Base-by-base conservation (phyloP, 345 rosid species). In the Eucalyptus viminalis region DNA sequence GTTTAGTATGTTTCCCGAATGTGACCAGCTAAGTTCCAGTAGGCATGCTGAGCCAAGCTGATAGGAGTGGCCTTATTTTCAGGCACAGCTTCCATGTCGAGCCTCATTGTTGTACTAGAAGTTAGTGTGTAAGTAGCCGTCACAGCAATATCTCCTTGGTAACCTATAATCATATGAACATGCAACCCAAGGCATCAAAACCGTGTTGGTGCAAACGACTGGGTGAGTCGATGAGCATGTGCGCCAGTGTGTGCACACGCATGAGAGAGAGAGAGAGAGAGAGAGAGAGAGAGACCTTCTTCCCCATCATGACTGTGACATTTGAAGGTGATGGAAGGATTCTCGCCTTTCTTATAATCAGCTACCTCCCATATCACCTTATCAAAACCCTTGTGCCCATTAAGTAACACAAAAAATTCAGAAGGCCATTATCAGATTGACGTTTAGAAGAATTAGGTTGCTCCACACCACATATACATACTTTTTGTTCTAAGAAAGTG, bases 311-410 rank as follows among this genome's bases (percentile, higher is more conserved):
- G 87, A 50, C 98, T 94, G 47, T 69, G 94, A 90, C 96, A 96
- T 67, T 93, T 96, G 88, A 97, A 97, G 54, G 95, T 94, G 89
- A 97, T 93, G 89, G 95, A 96, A 62, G 97, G 98, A 19, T 90
- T 94, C 54, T 94, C 94, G 8, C 96, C 95, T 88, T 95, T 90
- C 92, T 91, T 95, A 83, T 94, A 88, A 67, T 94, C 96, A 51
- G 89, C 93, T 65, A 97, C 98, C 60, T 96, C 96, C 99, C 98
- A 97, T 76, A 94, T 88, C 92, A 91, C 91, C 94, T 94, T 97
- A 92, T 97, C 99, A 87, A 95, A 97, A 87, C 98, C 99, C 86
- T 94, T 94, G 89, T 92, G 90, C 85, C 99, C 99, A 89, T 98
- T 97, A 43, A 25, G 54, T 40, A 49, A 54, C 50, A 40, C 14